Evolutionary conservation across 2,329 filamentous ascomycete species (phyloP), one percentile per base, ranked within the genome.

Genomic region (Trichothecium roseum): DNA sequence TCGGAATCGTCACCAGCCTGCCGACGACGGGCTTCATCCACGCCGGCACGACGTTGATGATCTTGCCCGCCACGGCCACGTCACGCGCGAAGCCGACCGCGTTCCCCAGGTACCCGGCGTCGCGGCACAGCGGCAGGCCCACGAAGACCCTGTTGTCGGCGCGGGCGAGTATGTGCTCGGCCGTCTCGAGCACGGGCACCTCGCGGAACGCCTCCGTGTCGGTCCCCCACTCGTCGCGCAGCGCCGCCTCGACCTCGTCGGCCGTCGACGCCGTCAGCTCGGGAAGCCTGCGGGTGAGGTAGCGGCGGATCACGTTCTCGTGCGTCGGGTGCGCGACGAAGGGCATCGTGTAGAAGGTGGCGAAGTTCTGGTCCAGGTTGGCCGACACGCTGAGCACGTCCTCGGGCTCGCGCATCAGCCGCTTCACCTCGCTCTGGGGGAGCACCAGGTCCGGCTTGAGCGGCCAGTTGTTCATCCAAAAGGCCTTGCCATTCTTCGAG

Each of bases 1-100:
- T 37, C 14, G 35, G 35, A 5, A 60, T 54, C 33, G 50, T 55
- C 53, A 40, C 36, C 38, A 41, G 43, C 10, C 34, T 41, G 32
- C 37, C 39, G 4, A 37, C 12, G 29, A 37, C 9, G n/a, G 35
- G 35, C 30, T 33, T 20, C 7, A 33, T 22, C n/a, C 26, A 32
- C 13, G 33, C 44, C 39, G 44, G 50, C 49, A 56, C 48, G 47
- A 48, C 46, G 48, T 56, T 48, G 51, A 53, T 41, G 37, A 46
- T 36, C 36, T 46, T 40, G 49, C 49, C 57, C 18, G 18, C 18
- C 20, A 37, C 6, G 9, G 35, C 29, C 3, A 37, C 35, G n/a
- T 37, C 35, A 18, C 27, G 29, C 4, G 35, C 35, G 18, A 33
- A 37, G n/a, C 22, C 26, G 4, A 32, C 31, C 15, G 29, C 26